Base-by-base conservation (phyloP, 2,329 filamentous ascomycete genomes). In the Colletotrichum higginsianum region DNA sequence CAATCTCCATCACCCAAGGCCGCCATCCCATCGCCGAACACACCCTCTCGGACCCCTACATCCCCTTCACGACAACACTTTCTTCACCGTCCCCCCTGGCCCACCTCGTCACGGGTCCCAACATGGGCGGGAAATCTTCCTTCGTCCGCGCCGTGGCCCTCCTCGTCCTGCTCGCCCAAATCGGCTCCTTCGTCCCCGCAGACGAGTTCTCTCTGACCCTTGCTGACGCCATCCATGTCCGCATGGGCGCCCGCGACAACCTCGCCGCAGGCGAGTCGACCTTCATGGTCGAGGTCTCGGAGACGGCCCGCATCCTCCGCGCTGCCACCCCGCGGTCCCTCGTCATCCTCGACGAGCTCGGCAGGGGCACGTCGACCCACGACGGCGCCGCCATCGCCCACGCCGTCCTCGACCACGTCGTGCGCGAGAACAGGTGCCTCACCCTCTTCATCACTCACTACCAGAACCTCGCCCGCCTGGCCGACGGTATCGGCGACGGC, bases 111-210 rank as follows among this genome's bases (percentile, higher is more conserved):
- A 99, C 96, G 0, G 96, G 96, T 0, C 96, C 96, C 40, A 99
- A 99, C 84, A 99, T 99, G 96, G 96, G 96, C 77, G 96, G 96
- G 67, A 99, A 99, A 80, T 98, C 94, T n/a, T 96, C 93, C 69
- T 99, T 98, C 81, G 96, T 99, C 26, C 94, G 96, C 64, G 94
- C 95, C 75, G 91, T 97, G 55, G 96, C 96, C 12, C 90, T 99
- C 8, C 94, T 98, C 74, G 90, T 93, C 58, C 95, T 99, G 77
- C 95, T 99, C 85, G 95, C 94, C 9, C 96, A 99, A 79, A 93
- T 98, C 74, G 96, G 96, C 61, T 97, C 94, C 47, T 99, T 95
- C 81, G 95, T 99, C 0, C 96, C 96, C 2, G 96, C 96, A 26
- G 86, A 88, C 38, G 87, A 90, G 2, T 90, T 96, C 35, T 83